Evolutionary conservation across 768 basidiomycete genomes (phyloP).

Genomic region (Phlebiopsis flavidoalba): DNA sequence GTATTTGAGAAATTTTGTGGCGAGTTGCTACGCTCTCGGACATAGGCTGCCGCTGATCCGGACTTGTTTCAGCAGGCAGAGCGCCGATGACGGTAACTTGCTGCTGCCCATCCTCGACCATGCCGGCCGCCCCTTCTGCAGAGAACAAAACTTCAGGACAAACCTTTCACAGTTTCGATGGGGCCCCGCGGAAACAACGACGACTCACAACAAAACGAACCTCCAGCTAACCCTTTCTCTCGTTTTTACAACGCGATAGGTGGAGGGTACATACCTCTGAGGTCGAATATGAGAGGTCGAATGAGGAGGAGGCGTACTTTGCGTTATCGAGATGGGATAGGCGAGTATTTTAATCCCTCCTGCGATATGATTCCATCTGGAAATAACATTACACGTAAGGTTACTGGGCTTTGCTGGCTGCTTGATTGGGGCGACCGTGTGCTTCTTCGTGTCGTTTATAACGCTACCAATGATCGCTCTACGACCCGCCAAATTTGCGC

Average conservation of each 20-base stretch:
- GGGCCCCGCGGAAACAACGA: constrained; percentile 68
- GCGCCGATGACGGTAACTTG: neutral
- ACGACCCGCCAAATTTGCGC: constrained; percentile 87
- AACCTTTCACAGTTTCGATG: constrained; percentile 86
- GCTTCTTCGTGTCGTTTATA: constrained; percentile 89
- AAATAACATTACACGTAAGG: constrained; percentile 32
- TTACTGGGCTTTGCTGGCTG: constrained; percentile 89
- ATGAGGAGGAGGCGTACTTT: constrained; percentile 96
- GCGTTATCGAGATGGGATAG: constrained; percentile 92
- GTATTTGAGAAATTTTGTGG: too few relatives aligned
- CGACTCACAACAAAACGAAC: constrained; percentile 49
- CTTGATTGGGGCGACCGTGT: constrained; percentile 84
- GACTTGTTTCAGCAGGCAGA: neutral
- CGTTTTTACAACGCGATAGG: constrained; percentile 85
- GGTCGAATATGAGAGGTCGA: constrained; percentile 74
- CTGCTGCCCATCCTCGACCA: neutral
- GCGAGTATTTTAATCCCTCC: constrained; percentile 31
- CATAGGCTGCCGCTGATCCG: neutral
- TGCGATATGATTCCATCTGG: neutral
- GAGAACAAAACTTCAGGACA: constrained; percentile 69
- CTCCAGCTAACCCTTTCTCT: constrained; percentile 64
- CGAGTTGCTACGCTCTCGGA: neutral
- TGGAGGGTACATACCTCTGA: constrained; percentile 83
- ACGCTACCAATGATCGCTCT: constrained; percentile 67
- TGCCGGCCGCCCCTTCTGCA: constrained; percentile 13